Percentiles rank a stretch among this genome's conserved stretches.
These are phyloP conservation scores for Cryptococcus sp. DNA, from an alignment of 1,284 basidiomycete species.

Conservation along the genomic window DNA sequence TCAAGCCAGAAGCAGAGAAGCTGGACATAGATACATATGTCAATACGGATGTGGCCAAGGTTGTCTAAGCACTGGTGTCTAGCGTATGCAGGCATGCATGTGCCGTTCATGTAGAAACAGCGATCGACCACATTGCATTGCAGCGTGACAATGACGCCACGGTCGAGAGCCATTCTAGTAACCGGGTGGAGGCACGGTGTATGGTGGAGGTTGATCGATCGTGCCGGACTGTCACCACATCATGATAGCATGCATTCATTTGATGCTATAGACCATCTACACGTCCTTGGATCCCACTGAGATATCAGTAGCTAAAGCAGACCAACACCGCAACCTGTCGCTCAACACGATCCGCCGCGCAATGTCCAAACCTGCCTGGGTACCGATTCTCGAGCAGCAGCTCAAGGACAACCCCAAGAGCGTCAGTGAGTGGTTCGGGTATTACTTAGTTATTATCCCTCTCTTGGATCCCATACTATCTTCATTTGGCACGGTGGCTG, in stretches of 20 bases:
- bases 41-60: slow-evolving; percentile 59
- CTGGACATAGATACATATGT: slow-evolving; percentile 67
- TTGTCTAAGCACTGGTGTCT: slow-evolving; percentile 42
- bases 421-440: slow-evolving; percentile 23
- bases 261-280: too few relatives aligned
- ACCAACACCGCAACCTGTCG: neutral
- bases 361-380: slow-evolving; percentile 37
- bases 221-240: neutral
- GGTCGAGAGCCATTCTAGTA: neutral
- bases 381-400: slow-evolving; percentile 35
- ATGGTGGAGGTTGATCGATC: slow-evolving; percentile 11
- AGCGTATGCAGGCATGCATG: too few relatives aligned
- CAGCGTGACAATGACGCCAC: slow-evolving; percentile 1
- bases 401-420: slow-evolving; percentile 37
- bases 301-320: too few relatives aligned
- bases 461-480: too few relatives aligned
- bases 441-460: too few relatives aligned
- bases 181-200: neutral
- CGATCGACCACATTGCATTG: too few relatives aligned
- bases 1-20: slow-evolving; percentile 62
- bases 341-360: slow-evolving; percentile 2
- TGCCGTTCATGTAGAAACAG: too few relatives aligned
- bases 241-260: too few relatives aligned
- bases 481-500: too few relatives aligned
- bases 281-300: too few relatives aligned